phyloP scores from a whole-genome alignment of 164 flowering plant species.

The Sextonia rubra region DNA sequence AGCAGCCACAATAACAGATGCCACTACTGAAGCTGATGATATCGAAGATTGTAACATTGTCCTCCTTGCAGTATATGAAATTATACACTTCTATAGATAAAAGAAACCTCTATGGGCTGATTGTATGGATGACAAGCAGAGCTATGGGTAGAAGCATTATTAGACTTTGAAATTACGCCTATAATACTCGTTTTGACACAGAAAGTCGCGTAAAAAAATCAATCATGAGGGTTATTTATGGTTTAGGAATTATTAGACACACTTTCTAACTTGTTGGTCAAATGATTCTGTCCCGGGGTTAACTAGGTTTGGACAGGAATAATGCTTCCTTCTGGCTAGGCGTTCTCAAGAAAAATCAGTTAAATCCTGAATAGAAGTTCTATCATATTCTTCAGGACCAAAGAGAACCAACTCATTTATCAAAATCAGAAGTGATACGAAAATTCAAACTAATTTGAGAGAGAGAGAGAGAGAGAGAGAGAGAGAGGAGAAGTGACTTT shows the following conservation, averaged over 20 bases:
- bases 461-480: no score
- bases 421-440: not conserved
- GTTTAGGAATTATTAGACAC: not conserved
- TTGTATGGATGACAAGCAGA: not conserved
- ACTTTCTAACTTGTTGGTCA: not conserved
- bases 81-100: not conserved
- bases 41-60: not conserved
- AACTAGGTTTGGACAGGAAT: not conserved
- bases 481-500: no score
- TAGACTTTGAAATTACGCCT: not conserved
- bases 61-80: not conserved
- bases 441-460: not conserved
- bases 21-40: not conserved
- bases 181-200: no score
- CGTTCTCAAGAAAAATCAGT: not conserved
- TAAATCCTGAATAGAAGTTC: not conserved
- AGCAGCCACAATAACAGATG: not conserved
- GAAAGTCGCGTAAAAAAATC: not conserved
- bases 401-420: not conserved
- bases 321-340: not conserved
- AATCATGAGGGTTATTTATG: not conserved
- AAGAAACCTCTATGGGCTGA: not conserved
- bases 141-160: not conserved
- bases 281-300: not conserved
- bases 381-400: not conserved